phyloP scores from a whole-genome alignment of 345 rosid genomes.

The Eucalyptus coolabah region DNA sequence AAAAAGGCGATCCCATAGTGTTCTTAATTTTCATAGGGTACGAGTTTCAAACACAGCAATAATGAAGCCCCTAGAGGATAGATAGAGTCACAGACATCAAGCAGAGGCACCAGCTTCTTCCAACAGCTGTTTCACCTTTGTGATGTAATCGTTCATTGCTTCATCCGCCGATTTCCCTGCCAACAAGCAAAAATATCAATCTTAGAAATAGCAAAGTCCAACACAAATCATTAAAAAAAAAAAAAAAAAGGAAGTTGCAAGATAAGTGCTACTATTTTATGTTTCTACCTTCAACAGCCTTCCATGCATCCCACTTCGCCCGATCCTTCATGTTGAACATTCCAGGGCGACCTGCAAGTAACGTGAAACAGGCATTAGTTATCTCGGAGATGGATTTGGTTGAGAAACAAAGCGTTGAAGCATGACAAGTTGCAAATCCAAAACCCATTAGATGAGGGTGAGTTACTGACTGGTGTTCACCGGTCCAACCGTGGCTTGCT shows the following conservation, averaged over 20 bases:
- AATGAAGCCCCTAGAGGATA: neutral
- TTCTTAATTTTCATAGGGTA: neutral
- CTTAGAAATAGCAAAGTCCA: neutral
- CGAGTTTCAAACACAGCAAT: neutral
- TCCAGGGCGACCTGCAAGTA: conserved; percentile 74
- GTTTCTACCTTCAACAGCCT: conserved; percentile 71
- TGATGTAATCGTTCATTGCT: conserved; percentile 11
- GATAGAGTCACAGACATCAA: neutral
- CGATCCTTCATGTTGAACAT: conserved; percentile 68
- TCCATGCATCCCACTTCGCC: conserved; percentile 99
- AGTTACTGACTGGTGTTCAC: conserved; percentile 54
- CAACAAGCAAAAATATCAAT: neutral
- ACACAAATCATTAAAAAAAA: neutral
- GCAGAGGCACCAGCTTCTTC: conserved; percentile 1
- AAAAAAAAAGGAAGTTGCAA: neutral
- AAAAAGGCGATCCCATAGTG: neutral
- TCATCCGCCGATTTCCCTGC: conserved; percentile 8
- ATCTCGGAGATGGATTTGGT: neutral
- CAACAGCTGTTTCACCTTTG: conserved; percentile 10
- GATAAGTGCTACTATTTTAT: neutral
- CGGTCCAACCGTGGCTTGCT: conserved; percentile 75
- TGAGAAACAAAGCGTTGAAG: neutral
- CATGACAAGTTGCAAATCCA: neutral
- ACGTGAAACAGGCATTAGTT: neutral
- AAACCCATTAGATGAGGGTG: neutral